These are phyloP conservation scores for Exophiala sideris DNA, from an alignment of 2,329 filamentous ascomycete species.

Conservation along the genomic window DNA sequence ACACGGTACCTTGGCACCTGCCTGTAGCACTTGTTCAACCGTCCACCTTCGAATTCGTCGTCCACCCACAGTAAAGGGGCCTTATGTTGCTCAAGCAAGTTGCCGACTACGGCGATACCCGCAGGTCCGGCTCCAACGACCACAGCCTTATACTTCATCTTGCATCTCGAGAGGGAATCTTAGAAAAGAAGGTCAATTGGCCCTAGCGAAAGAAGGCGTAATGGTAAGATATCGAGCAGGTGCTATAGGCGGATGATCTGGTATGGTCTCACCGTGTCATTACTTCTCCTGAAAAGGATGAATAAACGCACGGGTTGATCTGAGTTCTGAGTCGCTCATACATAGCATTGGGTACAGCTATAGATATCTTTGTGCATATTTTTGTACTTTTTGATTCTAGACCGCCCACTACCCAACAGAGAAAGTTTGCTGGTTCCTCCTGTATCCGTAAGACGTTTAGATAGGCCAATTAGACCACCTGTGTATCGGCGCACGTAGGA, in stretches of 20 bases:
- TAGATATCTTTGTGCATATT: not conserved
- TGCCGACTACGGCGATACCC: constrained; percentile 59
- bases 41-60: constrained; percentile 52
- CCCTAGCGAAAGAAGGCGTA: not conserved
- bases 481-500: not conserved
- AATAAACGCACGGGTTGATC: not conserved
- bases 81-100: constrained; percentile 55
- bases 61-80: constrained; percentile 57
- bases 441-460: not conserved
- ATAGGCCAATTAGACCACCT: not conserved
- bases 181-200: not conserved
- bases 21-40: constrained; percentile 53
- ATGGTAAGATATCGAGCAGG: not conserved
- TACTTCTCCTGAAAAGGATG: not conserved
- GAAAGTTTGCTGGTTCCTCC: not conserved
- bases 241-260: not conserved
- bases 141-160: constrained; percentile 38
- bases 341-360: not conserved
- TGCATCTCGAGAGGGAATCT: not conserved
- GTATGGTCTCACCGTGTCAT: not conserved
- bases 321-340: not conserved
- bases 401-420: not conserved
- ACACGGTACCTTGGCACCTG: constrained; percentile 52
- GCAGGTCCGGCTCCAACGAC: constrained; percentile 59
- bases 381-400: not conserved